phyloP scores from a whole-genome alignment of 2,329 filamentous ascomycete species.

The Berkeleyomyces rouxiae region DNA sequence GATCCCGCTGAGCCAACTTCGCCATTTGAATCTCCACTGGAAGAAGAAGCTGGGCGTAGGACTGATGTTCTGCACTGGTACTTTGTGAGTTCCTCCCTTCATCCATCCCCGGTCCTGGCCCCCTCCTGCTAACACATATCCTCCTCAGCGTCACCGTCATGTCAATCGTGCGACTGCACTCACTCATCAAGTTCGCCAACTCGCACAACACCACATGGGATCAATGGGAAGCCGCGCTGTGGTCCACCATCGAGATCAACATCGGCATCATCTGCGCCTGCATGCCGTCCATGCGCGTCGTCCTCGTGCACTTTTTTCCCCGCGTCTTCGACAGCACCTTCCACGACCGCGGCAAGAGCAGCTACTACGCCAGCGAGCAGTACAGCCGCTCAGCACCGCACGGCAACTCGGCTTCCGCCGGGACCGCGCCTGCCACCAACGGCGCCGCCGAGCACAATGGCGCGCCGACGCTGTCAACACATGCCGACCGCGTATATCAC shows the following conservation, averaged over 20 bases:
- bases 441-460: background rate
- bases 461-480: background rate
- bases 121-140: constrained; percentile 7
- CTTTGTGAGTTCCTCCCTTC: constrained; percentile 19
- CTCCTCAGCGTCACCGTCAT: constrained; percentile 19
- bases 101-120: background rate
- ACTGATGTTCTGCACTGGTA: constrained; percentile 29
- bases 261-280: constrained; percentile 22
- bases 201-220: constrained; percentile 20
- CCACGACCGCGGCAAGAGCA: constrained; percentile 3
- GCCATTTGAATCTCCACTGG: constrained; percentile 23
- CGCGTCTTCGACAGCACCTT: constrained; percentile 18
- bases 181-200: constrained; percentile 18
- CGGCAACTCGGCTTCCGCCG: background rate
- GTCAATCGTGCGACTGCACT: constrained; percentile 20
- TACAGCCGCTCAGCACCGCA: background rate
- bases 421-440: background rate
- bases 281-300: constrained; percentile 19
- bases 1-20: constrained; percentile 28
- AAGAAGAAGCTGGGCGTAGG: constrained; percentile 28
- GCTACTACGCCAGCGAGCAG: constrained; percentile 18
- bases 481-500: background rate
- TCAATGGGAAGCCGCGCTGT: constrained; percentile 18
- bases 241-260: constrained; percentile 22
- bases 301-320: constrained; percentile 21